phyloP scores from a whole-genome alignment of 306 rosid species.

The Prunus armeniaca region DNA sequence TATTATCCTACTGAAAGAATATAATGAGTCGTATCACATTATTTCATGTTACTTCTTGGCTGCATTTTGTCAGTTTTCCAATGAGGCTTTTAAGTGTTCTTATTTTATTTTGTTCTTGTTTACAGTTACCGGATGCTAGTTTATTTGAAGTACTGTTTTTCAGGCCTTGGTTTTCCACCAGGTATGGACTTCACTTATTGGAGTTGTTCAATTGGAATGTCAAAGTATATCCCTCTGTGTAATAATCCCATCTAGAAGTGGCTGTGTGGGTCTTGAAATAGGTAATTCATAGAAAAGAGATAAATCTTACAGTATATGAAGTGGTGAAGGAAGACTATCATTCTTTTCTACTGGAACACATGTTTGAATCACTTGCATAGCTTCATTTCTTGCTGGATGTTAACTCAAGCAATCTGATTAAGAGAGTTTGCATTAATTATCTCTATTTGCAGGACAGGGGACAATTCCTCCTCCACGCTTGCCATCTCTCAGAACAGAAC shows the following conservation, averaged over 20 bases:
- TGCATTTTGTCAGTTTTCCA: conserved; percentile 16
- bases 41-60: conserved; percentile 2
- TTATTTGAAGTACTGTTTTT: conserved; percentile 94
- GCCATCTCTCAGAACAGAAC: conserved; percentile 82
- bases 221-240: background rate
- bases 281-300: background rate
- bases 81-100: conserved; percentile 20
- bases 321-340: conserved; percentile 2
- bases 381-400: background rate
- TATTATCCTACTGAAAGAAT: background rate
- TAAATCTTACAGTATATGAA: background rate
- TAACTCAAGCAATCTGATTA: background rate
- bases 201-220: conserved; percentile 2
- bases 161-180: conserved; percentile 96
- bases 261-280: background rate
- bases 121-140: conserved; percentile 87
- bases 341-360: background rate
- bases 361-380: background rate
- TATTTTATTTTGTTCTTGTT: conserved; percentile 19
- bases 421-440: background rate
- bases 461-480: conserved; percentile 59
- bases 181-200: conserved; percentile 43
- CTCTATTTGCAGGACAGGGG: conserved; percentile 71
- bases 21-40: background rate
- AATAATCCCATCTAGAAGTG: background rate